Base-by-base conservation (phyloP, 352 stramenopile genomes). In the Globisporangium alternatum region DNA sequence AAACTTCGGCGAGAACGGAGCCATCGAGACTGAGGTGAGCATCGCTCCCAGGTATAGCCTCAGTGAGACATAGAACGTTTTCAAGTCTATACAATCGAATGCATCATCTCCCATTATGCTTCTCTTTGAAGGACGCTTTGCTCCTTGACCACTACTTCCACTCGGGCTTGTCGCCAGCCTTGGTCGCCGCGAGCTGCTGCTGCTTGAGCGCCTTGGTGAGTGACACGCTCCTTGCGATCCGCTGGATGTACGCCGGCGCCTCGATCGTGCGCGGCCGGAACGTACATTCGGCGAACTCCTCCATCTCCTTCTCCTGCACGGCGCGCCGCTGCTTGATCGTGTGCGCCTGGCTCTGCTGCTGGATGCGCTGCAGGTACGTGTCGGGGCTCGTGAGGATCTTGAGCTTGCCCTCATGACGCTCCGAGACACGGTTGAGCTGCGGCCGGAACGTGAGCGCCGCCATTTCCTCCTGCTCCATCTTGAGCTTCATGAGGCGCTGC, bases 381-480 rank as follows among this genome's bases (percentile, higher is more conserved):
- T 93, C 86, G 3, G 86, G 86, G 43, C 75, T 91, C 9, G 75
- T 85, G 19, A 91, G 65, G 62, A 96, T 91, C 62, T 92, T 92
- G 56, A 96, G 79, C 39, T 80, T 75, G 28, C 87, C 81, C 71
- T 95, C 82, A 41, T 83, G 68, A 21, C 73, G 77, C 45, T 90
- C 74, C 1, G 82, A 91, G 28, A 78, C 68, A 44, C 81, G 81
- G 52, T 88, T 94, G 52, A 95, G 67, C 60, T 86, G 79, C 28
- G 87, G 87, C 4, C 80, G 78, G 60, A 96, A 96, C 8, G 87
- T 96, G 25, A 96, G 63, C 3, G 80, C 70, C 15, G 78, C 75
- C 85, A 95, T 91, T 54, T 96, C 87, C 35, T 93, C 77, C 66
- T 96, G 87, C 72, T 94, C 87, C 83, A 92, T 91, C 60, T 91